Evolutionary conservation across 352 stramenopile genomes (phyloP), one percentile per base, ranked within the genome.

Genomic region (Phytopythium kandeliae): DNA sequence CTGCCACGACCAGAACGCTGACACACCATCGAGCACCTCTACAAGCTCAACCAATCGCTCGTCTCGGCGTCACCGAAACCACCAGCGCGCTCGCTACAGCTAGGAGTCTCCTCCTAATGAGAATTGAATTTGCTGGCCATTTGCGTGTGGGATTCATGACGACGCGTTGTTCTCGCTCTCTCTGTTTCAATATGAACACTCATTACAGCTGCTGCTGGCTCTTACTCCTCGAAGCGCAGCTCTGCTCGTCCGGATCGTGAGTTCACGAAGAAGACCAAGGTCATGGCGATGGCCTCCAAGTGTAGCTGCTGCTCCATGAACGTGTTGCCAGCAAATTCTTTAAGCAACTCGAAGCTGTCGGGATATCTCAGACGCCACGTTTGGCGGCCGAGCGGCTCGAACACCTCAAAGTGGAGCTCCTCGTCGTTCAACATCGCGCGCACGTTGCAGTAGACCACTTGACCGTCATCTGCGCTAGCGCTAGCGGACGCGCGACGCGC

Each of bases 271-370:
- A 87, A 63, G 11, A 85, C 24, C 33, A 88, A 60, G 2, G 69
- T 74, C 62, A 71, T 75, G 11, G 58, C 53, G 48, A 84, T 75
- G 9, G 67, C 69, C 33, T 88, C 74, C 17, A 88, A 49, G 33
- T 88, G 69, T 52, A 88, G 67, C 28, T 82, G 71, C 62, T 81
- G 69, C 57, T 88, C 74, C 8, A 75, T 35, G 16, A 68, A 69
- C 8, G 51, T 79, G 43, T 85, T 73, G n/a, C 75, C 50, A 6
- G 60, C 69, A 43, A 85, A 81, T 36, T 85, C 76, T 16, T 69
- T 74, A 7, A 74, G 58, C 19, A 87, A 46, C 49, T 86, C 71
- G 7, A 34, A 48, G 38, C 69, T 85, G 26, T 88, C 76, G 2
- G 73, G 58, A 41, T 85, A 84, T 44, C 44, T 30, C 17, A 88